Conservation (phyloP, 179 eudicot species). For the Pouteria campechiana region DNA sequence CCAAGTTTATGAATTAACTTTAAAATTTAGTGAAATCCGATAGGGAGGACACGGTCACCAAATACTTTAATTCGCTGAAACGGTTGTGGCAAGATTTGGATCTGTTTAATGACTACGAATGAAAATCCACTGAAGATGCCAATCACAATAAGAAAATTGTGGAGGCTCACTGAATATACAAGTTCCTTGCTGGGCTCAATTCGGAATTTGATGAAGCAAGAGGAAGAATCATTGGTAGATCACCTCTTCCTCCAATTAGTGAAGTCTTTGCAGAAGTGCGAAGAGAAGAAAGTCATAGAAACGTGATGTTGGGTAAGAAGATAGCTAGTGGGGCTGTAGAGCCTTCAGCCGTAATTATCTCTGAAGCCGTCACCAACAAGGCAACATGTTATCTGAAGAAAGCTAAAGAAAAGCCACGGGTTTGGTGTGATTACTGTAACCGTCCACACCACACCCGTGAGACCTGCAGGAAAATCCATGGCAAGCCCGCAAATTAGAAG, state of each 20-base stretch:
- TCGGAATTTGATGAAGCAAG: neutral
- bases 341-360: neutral
- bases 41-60: neutral
- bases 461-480: neutral
- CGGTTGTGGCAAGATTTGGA: neutral
- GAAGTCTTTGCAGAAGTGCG: neutral
- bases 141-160: neutral
- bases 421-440: neutral
- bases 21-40: neutral
- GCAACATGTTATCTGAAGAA: too few relatives aligned
- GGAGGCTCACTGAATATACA: neutral
- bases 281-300: too few relatives aligned
- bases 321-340: too few relatives aligned
- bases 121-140: neutral
- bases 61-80: neutral
- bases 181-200: conserved; percentile 1
- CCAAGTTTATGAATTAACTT: too few relatives aligned
- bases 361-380: neutral
- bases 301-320: too few relatives aligned
- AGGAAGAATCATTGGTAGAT: neutral
- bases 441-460: neutral
- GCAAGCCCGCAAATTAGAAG: neutral
- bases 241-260: neutral
- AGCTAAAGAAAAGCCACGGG: neutral
- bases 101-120: neutral